Evolutionary conservation across 257 asterid genomes (phyloP), one percentile per base, ranked within the genome.

Genomic region (Penstemon davidsonii): DNA sequence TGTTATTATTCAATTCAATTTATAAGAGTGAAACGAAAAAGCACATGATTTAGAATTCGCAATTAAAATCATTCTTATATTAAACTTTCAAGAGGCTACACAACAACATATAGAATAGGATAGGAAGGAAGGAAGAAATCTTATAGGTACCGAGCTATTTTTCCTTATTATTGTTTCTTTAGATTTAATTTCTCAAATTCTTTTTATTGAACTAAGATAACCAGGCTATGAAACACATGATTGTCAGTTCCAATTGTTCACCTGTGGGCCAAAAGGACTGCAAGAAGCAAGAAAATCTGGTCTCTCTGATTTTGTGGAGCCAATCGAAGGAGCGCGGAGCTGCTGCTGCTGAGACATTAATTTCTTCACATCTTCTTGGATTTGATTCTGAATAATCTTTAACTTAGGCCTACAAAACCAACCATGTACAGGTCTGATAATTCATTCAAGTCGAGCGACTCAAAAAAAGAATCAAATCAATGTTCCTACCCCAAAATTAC

Each of bases 261-360:
- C 98, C 96, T 93, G 80, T 15, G 89, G 91, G 64, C 99, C 97
- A 76, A 93, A 93, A 42, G 77, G 72, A 66, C 96, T 93, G 80
- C 92, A 87, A 61, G 96, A 90, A 79, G 92, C 97, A 40, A 90
- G 57, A 68, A 93, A 86, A 55, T 71, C 67, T 10, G 97, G 96
- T 74, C 42, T 53, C 25, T 43, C 58, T 42, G 75, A 42, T 12
- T 68, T 76, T 43, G 64, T 41, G 37, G 62, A 69, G 66, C 81
- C 59, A 61, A 73, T 38, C 59, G 95, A 82, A 75, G 92, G 89
- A 70, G 45, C n/a, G 55, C 70, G 79, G 70, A 90, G 83, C 69
- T 84, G 91, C 78, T 82, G 83, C 69, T 84, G 91, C 78, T 82
- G 83, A 66, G 95, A 88, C 97, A 88, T 90, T 75, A 88, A 47